Base-by-base conservation (phyloP, 495 filamentous ascomycete genomes). In the Parathielavia hyrcaniae region DNA sequence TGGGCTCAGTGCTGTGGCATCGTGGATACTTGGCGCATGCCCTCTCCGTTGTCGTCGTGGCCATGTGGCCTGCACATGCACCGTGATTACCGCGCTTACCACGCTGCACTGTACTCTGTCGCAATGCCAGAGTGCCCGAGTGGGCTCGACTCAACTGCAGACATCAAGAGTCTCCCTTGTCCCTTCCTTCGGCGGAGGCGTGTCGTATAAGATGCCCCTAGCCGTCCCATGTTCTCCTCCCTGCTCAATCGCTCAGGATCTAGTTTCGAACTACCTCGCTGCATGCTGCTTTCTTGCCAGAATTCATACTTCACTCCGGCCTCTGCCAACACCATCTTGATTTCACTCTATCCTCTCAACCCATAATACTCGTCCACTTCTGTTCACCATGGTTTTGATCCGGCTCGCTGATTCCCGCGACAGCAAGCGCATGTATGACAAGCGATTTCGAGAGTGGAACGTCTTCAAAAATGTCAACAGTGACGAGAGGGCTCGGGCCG, bases 341-440 rank as follows among this genome's bases (percentile, higher is more conserved):
- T 4, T 39, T 44, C 22, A 12, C 1, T 2, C 40, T 11, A 26
- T 7, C 16, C 39, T 5, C 5, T 23, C 23, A 30, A 8, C 30
- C 16, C n/a, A n/a, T n/a, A 30, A 17, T 2, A n/a, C 56, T 36
- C 32, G 17, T 51, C 36, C 6, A 17, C 34, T 22, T 34, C 38
- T 23, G 22, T 17, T 30, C 53, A 57, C 12, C 40, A 68, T 68
- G 63, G 67, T 65, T 14, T 30, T 66, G 57, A 63, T 68, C 55
- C 60, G 57, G 32, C 53, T 61, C 8, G 59, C 67, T 69, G 62
- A 69, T 56, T 34, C 32, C 38, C 57, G 36, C 35, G 60, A 63
- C 60, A 70, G 68, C 59, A 70, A 70, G 57, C 68, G 68, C 57
- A 70, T 70, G 66, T 70, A 70, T 54, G 68, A 69, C 64, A 70